phyloP scores from a whole-genome alignment of 148 eudicot genomes.

The Amaranthus hypochondriacus region DNA sequence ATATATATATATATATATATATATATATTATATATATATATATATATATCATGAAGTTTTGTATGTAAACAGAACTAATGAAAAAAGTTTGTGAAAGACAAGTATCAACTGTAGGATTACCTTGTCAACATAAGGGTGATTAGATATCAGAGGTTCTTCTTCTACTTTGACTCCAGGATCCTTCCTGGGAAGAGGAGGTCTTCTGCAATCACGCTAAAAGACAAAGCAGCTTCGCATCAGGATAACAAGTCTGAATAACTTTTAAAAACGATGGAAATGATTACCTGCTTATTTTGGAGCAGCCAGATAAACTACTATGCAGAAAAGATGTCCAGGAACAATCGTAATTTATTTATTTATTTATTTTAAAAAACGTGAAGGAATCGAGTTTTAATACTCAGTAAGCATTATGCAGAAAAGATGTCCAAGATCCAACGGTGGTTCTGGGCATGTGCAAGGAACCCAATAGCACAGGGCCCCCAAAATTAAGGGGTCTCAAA shows the following conservation, averaged over 20 bases:
- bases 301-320: neutral
- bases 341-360: no score
- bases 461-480: no score
- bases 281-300: neutral
- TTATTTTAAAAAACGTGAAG: neutral
- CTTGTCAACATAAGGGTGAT: constrained; percentile 96
- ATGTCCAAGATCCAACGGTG: no score
- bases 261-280: neutral
- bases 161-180: constrained; percentile 77
- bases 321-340: neutral
- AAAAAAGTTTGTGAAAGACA: neutral
- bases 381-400: neutral
- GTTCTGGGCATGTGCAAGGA: no score
- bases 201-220: constrained; percentile 85
- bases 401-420: no score
- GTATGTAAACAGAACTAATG: neutral
- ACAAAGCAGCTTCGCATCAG: constrained; percentile 2
- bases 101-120: constrained; percentile 29
- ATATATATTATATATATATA: no score
- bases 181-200: constrained; percentile 81
- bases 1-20: no score
- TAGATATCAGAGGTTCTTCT: constrained; percentile 78
- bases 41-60: no score
- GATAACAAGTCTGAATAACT: neutral
- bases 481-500: no score